Evolutionary conservation across 345 rosid species (phyloP).

Genomic region (Pugionium dolabratum): DNA sequence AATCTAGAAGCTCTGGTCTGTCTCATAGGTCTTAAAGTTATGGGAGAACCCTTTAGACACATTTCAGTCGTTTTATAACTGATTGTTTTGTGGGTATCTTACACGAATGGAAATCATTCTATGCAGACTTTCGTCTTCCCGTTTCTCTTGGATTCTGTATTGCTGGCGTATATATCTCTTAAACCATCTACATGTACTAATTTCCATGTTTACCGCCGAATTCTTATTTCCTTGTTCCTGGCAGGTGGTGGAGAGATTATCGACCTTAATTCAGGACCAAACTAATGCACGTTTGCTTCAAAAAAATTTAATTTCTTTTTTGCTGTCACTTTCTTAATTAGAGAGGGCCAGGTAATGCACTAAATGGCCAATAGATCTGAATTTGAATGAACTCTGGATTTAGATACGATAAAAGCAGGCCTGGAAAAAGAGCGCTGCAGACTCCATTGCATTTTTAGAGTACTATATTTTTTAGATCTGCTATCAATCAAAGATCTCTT

Average conservation of each 20-base stretch:
- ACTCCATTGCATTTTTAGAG: conserved; percentile 35
- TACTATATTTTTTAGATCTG: conserved; percentile 38
- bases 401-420: conserved; percentile 22
- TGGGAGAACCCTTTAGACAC: conserved; percentile 23
- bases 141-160: conserved; percentile 3
- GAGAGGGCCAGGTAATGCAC: neutral
- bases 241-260: conserved; percentile 15
- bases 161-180: conserved; percentile 14
- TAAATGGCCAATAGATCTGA: conserved; percentile 7
- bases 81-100: conserved; percentile 21
- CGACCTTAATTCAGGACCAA: neutral
- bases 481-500: conserved; percentile 23
- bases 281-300: conserved; percentile 3
- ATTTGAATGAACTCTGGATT: conserved; percentile 5
- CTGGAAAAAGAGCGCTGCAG: conserved; percentile 25
- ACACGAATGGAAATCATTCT: conserved; percentile 26
- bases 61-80: neutral
- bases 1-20: conserved; percentile 16
- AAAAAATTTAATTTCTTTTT: neutral
- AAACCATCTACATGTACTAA: conserved; percentile 6
- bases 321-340: neutral
- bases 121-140: conserved; percentile 24
- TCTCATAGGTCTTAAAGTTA: conserved; percentile 12
- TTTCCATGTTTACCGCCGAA: conserved; percentile 10
- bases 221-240: conserved; percentile 15